Percentiles rank a stretch among this genome's conserved stretches.
Evolutionary conservation across 2,329 filamentous ascomycete species (phyloP).

Genomic region (Fonsecaea pugnacius): DNA sequence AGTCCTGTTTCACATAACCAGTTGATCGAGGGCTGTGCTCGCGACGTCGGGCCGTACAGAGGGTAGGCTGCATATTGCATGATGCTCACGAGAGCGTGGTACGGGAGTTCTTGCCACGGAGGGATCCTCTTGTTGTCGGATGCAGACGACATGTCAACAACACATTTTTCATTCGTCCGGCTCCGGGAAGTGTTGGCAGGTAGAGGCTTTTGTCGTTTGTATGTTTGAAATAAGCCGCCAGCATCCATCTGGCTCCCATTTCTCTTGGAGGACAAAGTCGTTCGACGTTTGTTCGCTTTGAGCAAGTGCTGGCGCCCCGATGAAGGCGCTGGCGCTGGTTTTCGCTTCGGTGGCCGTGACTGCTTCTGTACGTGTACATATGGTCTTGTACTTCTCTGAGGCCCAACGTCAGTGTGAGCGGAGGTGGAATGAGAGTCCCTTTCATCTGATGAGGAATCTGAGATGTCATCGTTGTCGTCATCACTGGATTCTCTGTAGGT

Average conservation of each 20-base stretch:
- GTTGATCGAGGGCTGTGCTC: slow-evolving; percentile 51
- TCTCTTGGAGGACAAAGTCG: slow-evolving; percentile 7
- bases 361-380: background rate
- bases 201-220: slow-evolving; percentile 26
- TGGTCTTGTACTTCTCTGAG: slow-evolving; percentile 13
- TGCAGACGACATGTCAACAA: background rate
- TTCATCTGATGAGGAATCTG: slow-evolving; percentile 12
- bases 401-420: background rate
- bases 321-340: background rate
- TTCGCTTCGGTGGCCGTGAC: slow-evolving; percentile 15
- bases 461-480: slow-evolving; percentile 14
- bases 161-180: background rate
- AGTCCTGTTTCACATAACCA: slow-evolving; percentile 70
- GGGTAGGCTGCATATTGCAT: slow-evolving; percentile 70
- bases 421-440: slow-evolving; percentile 16
- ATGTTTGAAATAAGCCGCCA: slow-evolving; percentile 12
- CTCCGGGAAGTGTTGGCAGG: background rate
- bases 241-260: background rate
- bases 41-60: slow-evolving; percentile 55
- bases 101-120: slow-evolving; percentile 66
- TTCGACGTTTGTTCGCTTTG: slow-evolving; percentile 27
- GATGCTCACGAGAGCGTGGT: slow-evolving; percentile 70
- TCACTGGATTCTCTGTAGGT: slow-evolving; percentile 31
- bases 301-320: slow-evolving; percentile 7
- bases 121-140: slow-evolving; percentile 46